Conservation (phyloP, 2,329 filamentous ascomycete species). For the Incumbomyces lentus region DNA sequence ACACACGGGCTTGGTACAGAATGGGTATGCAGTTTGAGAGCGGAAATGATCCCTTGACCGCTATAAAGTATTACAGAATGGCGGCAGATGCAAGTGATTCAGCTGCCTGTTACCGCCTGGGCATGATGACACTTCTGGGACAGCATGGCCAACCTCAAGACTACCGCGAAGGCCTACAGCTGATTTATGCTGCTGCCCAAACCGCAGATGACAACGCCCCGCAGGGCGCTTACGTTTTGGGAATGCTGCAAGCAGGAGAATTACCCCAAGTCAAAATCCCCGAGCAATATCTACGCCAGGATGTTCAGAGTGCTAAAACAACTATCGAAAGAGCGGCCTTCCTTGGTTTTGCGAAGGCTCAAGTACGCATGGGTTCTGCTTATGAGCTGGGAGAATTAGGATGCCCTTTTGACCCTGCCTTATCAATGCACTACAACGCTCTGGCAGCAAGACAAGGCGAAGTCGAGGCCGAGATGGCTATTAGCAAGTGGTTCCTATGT, state of each 20-base stretch:
- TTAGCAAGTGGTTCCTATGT: conserved; percentile 98
- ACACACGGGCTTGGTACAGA: conserved; percentile 81
- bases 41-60: conserved; percentile 83
- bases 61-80: conserved; percentile 77
- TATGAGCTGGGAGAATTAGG: conserved; percentile 90
- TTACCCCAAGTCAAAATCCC: conserved; percentile 84
- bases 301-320: conserved; percentile 63
- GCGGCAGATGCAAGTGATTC: conserved; percentile 76
- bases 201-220: conserved; percentile 92
- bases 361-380: conserved; percentile 92
- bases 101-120: conserved; percentile 76
- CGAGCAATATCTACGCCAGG: conserved; percentile 56
- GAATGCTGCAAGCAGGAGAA: conserved; percentile 85
- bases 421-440: conserved; percentile 92
- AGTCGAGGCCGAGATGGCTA: conserved; percentile 84
- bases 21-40: conserved; percentile 98
- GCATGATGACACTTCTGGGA: conserved; percentile 94
- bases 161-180: conserved; percentile 62
- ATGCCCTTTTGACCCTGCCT: conserved; percentile 86
- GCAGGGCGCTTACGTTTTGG: conserved; percentile 88
- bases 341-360: conserved; percentile 88
- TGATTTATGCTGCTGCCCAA: conserved; percentile 74
- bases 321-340: conserved; percentile 97
- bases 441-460: conserved; percentile 87
- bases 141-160: conserved; percentile 87